A percentile compares a stretch with the other conserved stretches of the same genome.
These are phyloP conservation scores for Clonostachys rhizophaga DNA, from an alignment of 2,329 filamentous ascomycete species.

Conservation along the genomic window DNA sequence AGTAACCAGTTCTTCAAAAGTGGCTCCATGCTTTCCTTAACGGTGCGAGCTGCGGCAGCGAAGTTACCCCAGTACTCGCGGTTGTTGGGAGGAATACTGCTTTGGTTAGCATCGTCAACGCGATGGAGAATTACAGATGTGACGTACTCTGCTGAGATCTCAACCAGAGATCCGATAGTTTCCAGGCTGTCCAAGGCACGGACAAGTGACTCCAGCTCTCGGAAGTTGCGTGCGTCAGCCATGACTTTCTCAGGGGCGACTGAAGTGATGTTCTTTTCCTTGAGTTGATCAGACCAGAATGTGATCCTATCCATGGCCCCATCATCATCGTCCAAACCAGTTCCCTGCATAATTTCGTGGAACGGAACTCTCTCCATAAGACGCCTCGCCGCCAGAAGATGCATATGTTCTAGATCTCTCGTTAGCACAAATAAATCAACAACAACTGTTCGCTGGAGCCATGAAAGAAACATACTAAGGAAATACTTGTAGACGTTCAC, in stretches of 20 bases:
- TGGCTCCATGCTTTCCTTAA: conserved; percentile 53
- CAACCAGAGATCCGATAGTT: conserved; percentile 53
- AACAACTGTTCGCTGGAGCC: background rate
- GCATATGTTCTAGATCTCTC: conserved; percentile 1
- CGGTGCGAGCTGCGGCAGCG: conserved; percentile 45
- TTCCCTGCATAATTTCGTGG: conserved; percentile 36
- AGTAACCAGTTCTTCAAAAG: conserved; percentile 64
- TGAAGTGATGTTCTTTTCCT: conserved; percentile 25
- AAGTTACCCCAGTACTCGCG: conserved; percentile 51
- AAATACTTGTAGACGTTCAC: conserved; percentile 78
- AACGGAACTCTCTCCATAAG: conserved; percentile 43
- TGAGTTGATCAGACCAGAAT: conserved; percentile 31
- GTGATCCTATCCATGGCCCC: conserved; percentile 28
- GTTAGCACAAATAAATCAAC: background rate
- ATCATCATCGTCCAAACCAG: conserved; percentile 30
- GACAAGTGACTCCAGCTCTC: conserved; percentile 65
- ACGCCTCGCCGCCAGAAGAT: conserved; percentile 1
- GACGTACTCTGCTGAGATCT: conserved; percentile 45
- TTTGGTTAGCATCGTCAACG: conserved; percentile 14
- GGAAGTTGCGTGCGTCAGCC: conserved; percentile 56
- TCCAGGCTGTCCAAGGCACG: conserved; percentile 64
- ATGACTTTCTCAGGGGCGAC: conserved; percentile 36
- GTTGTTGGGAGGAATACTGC: conserved; percentile 22
- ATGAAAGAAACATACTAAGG: conserved; percentile 58
- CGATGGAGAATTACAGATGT: background rate